Evolutionary conservation across 1,284 basidiomycete species (phyloP).

Genomic region (Filobasidium uniguttulatum): DNA sequence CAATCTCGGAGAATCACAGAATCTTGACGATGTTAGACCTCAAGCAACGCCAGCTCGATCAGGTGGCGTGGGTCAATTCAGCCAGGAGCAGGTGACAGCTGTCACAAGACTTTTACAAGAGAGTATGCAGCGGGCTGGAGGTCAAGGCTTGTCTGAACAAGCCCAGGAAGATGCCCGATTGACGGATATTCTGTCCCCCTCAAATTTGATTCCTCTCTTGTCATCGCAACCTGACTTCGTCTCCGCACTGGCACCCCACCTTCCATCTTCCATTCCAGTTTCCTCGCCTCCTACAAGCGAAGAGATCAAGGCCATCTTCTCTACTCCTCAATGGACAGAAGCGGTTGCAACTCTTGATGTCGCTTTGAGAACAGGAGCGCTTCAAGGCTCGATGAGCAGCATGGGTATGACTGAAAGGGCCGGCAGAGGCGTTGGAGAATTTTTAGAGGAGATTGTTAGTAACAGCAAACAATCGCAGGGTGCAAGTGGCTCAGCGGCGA

Average conservation of each 20-base stretch:
- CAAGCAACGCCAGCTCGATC: conserved; percentile 2
- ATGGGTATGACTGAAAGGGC: conserved; percentile 26
- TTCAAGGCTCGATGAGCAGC: conserved; percentile 30
- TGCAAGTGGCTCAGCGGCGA: too few relatives aligned
- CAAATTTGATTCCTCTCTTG: conserved; percentile 25
- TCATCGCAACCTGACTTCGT: conserved; percentile 21
- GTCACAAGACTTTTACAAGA: conserved; percentile 13
- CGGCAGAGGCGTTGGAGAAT: conserved; percentile 26
- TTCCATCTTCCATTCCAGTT: conserved; percentile 26
- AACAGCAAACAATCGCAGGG: neutral
- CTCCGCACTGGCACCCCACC: conserved; percentile 21
- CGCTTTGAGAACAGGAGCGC: conserved; percentile 30
- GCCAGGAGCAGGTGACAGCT: conserved; percentile 15
- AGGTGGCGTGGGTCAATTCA: conserved; percentile 16
- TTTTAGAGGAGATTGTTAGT: conserved; percentile 17
- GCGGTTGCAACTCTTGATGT: conserved; percentile 32
- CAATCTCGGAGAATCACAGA: conserved; percentile 16
- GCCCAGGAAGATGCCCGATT: conserved; percentile 22
- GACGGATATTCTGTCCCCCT: conserved; percentile 29
- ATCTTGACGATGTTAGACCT: conserved; percentile 1
- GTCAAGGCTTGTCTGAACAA: neutral
- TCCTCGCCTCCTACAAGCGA: conserved; percentile 20
- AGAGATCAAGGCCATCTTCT: conserved; percentile 28
- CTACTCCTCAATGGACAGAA: conserved; percentile 32
- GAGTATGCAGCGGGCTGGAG: neutral